Conservation (phyloP, 306 rosid species). For the Clitoria ternatea region DNA sequence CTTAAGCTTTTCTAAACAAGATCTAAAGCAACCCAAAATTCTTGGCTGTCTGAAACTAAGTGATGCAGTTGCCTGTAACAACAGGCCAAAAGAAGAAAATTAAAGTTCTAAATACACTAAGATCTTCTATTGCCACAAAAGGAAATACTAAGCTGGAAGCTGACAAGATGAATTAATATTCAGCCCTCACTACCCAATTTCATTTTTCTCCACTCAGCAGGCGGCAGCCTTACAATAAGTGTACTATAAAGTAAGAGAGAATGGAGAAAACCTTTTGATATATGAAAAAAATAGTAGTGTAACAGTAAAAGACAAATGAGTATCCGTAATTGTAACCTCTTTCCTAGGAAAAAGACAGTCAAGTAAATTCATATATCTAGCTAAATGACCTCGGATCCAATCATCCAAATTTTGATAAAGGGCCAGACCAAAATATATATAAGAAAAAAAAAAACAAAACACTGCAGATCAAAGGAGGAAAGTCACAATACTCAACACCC, state of each 20-base stretch:
- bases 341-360: not conserved
- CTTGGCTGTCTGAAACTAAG: not conserved
- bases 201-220: not conserved
- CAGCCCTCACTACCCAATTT: not conserved
- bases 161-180: not conserved
- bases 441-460: not conserved
- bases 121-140: not conserved
- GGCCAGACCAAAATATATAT: not conserved
- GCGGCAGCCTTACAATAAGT: not conserved
- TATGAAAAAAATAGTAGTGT: not conserved
- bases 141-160: not conserved
- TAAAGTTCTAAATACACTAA: not conserved
- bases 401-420: not conserved
- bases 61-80: not conserved
- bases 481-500: not conserved
- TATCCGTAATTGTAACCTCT: not conserved
- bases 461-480: not conserved
- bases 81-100: not conserved
- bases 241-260: not conserved
- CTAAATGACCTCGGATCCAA: not conserved
- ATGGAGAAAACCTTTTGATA: slow-evolving; percentile 3
- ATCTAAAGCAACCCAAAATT: not conserved
- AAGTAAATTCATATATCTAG: not conserved
- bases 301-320: slow-evolving; percentile 5
- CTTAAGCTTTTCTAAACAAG: not conserved